Base-by-base conservation (phyloP, 306 rosid genomes). In the Acacia acuminata region DNA sequence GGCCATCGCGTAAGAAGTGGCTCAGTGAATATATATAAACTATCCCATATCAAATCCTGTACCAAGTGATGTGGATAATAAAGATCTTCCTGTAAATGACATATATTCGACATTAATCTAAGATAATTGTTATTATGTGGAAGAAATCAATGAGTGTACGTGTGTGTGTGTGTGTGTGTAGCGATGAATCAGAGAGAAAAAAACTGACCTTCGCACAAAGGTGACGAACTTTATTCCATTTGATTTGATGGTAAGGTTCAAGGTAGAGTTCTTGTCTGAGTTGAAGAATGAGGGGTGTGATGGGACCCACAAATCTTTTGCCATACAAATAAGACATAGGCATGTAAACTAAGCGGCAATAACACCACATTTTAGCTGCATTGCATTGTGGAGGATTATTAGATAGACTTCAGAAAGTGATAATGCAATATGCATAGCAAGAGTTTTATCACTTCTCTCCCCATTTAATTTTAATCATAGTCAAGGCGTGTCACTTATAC, bases 321-420 rank as follows among this genome's bases (percentile, higher is more conserved):
- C 97, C 97, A 38, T 90, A 92, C 14, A 94, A 84, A 79, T 94
- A 94, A 0, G 98, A 94, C 98, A 94, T 94, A 7, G 97, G 96
- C 89, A 94, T 86, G 88, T 86, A 91, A 4, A 90, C 89, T 89
- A 90, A 53, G 20, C 98, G 94, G 25, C 94, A 92, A 40, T 92
- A 90, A 84, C 97, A 94, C 85, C 86, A 91, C 97, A 94, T 92
- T 88, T 94, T 92, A 20, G 93, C 98, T 92, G 89, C 82, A 51
- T 51, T 51, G 14, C 16, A 30, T 48, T 43, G 34, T 15, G 71
- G n/a, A 66, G 17, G 45, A 27, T 40, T 69, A 38, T 38, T 40
- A 40, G 8, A 20, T n/a, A 10, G 6, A 58, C 6, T 10, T 24
- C 32, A 9, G 2, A 58, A 56, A 56, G 14, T n/a, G 61, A 7